Percentiles rank a stretch among this genome's conserved stretches.
phyloP scores from a whole-genome alignment of 192 early-diverging fungal species.

The Dimargaris cristalligena region DNA sequence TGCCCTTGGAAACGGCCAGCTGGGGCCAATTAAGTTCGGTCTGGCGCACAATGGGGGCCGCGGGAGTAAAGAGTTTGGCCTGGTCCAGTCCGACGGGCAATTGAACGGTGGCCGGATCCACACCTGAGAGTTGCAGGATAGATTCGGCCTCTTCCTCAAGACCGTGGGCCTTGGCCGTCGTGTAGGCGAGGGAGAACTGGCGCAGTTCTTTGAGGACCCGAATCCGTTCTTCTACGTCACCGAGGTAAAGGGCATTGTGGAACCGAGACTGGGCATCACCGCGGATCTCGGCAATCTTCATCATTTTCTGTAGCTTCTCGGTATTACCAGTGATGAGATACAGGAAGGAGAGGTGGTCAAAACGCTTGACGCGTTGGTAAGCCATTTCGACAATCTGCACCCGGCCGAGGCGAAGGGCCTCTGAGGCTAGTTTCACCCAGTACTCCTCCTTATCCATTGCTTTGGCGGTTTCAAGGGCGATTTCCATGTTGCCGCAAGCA shows the following conservation, averaged over 20 bases:
- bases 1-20: slow-evolving; percentile 61
- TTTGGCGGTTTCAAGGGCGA: slow-evolving; percentile 89
- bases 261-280: slow-evolving; percentile 78
- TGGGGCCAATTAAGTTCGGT: slow-evolving; percentile 85
- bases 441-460: slow-evolving; percentile 72
- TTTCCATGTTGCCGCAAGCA: slow-evolving; percentile 92
- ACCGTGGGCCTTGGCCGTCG: slow-evolving; percentile 81
- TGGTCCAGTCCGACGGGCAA: slow-evolving; percentile 20
- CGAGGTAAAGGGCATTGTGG: slow-evolving; percentile 82
- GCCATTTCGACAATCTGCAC: slow-evolving; percentile 68
- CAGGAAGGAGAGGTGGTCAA: slow-evolving; percentile 86
- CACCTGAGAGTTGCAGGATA: slow-evolving; percentile 58
- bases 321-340: slow-evolving; percentile 84
- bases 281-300: slow-evolving; percentile 78
- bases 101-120: slow-evolving; percentile 42
- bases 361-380: slow-evolving; percentile 82
- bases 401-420: slow-evolving; percentile 83
- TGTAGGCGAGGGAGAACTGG: slow-evolving; percentile 79
- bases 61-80: slow-evolving; percentile 42
- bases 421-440: slow-evolving; percentile 77
- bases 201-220: slow-evolving; percentile 68
- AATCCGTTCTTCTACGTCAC: slow-evolving; percentile 84
- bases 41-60: slow-evolving; percentile 52
- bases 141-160: slow-evolving; percentile 66
- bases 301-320: slow-evolving; percentile 87